Evolutionary conservation across 495 filamentous ascomycete species (phyloP).

Genomic region (Gamarada debralockiae): DNA sequence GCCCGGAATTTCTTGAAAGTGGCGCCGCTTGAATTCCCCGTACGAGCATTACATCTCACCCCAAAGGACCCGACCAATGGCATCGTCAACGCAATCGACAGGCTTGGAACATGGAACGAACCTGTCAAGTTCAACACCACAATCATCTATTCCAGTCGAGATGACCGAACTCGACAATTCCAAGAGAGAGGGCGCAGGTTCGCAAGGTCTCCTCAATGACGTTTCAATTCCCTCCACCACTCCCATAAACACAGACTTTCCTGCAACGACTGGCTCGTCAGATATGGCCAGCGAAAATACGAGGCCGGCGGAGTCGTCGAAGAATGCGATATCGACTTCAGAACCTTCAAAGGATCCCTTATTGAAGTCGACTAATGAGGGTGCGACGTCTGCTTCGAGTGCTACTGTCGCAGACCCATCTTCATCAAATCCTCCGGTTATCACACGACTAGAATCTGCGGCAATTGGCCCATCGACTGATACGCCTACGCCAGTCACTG

Average conservation of each 20-base stretch:
- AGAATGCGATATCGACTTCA: slow-evolving; percentile 3
- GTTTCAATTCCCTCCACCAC: slow-evolving; percentile 15
- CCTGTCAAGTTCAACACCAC: slow-evolving; percentile 6
- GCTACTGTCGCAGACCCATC: not conserved
- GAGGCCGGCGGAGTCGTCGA: not conserved
- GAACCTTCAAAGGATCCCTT: not conserved
- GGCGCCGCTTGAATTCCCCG: too few species aligned
- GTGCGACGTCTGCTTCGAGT: not conserved
- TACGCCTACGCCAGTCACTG: not conserved
- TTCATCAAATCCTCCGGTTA: not conserved
- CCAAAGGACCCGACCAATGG: slow-evolving; percentile 15
- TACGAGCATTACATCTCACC: not conserved
- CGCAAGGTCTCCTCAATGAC: slow-evolving; percentile 12
- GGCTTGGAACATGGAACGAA: slow-evolving; percentile 10
- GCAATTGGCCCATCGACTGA: slow-evolving; percentile 19
- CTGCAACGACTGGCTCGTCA: not conserved
- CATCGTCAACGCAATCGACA: slow-evolving; percentile 12
- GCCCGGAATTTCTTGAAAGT: too few species aligned
- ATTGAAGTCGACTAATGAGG: not conserved
- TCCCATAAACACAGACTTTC: slow-evolving; percentile 7
- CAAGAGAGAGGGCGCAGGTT: slow-evolving; percentile 10
- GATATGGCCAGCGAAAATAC: slow-evolving; percentile 9
- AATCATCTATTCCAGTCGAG: slow-evolving; percentile 11
- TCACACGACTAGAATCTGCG: slow-evolving; percentile 7
- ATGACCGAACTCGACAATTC: slow-evolving; percentile 17